A percentile compares a stretch with the other conserved stretches of the same genome.
phyloP scores from a whole-genome alignment of 2,329 filamentous ascomycete species.

The Ceratocystis papillata region DNA sequence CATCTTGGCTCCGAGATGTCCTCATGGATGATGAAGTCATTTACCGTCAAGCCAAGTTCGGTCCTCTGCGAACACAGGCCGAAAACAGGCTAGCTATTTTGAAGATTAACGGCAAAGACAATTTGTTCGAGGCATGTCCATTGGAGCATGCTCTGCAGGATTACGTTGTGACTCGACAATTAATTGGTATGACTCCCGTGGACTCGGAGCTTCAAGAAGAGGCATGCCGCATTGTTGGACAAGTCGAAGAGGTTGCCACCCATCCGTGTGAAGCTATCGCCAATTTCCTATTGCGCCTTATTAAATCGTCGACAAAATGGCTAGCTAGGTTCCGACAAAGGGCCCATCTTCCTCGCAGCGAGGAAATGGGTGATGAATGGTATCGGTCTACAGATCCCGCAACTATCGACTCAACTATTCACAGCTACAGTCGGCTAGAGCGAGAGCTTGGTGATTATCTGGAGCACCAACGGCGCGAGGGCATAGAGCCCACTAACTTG shows the following conservation, averaged over 20 bases:
- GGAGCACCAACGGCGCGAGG: constrained; percentile 35
- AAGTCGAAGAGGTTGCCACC: constrained; percentile 44
- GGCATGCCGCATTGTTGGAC: constrained; percentile 46
- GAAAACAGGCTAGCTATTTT: constrained; percentile 41
- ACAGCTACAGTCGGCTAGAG: constrained; percentile 48
- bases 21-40: constrained; percentile 41
- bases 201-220: constrained; percentile 50
- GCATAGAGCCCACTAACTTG: constrained; percentile 42
- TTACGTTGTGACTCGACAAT: constrained; percentile 41
- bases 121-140: constrained; percentile 47
- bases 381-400: constrained; percentile 43
- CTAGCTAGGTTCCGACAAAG: constrained; percentile 46
- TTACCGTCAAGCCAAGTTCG: constrained; percentile 38
- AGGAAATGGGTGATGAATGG: constrained; percentile 42
- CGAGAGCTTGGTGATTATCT: constrained; percentile 46
- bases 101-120: constrained; percentile 48
- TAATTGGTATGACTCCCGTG: constrained; percentile 49
- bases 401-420: constrained; percentile 49
- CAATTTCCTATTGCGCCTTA: constrained; percentile 47
- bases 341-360: constrained; percentile 46
- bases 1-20: constrained; percentile 49
- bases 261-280: constrained; percentile 41
- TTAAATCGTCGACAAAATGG: constrained; percentile 43
- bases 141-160: constrained; percentile 45
- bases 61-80: constrained; percentile 37